Evolutionary conservation across 1,284 basidiomycete species (phyloP).

Genomic region (Cryptococcus wingfieldii): DNA sequence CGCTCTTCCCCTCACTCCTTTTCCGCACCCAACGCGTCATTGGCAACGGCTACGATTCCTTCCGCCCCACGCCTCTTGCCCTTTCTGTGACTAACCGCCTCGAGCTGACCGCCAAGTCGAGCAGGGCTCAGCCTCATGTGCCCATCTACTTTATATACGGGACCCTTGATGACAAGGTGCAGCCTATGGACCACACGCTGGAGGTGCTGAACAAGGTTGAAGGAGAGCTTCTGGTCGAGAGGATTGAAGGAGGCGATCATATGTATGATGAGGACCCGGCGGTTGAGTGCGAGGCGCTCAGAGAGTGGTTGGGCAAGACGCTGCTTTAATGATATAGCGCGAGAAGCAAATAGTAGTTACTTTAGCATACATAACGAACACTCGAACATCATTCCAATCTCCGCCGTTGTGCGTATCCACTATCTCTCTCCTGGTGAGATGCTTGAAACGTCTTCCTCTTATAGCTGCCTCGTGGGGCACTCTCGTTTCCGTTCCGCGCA

Average conservation of each 20-base stretch:
- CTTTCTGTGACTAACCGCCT: conserved; percentile 37
- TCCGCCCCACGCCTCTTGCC: conserved; percentile 29
- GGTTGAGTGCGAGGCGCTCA: conserved; percentile 35
- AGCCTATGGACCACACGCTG: conserved; percentile 39
- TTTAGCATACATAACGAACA: no score
- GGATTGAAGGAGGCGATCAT: conserved; percentile 34
- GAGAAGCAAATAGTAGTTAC: neutral
- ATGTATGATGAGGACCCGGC: conserved; percentile 39
- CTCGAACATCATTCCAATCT: no score
- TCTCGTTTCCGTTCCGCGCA: neutral
- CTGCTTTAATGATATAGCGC: conserved; percentile 5
- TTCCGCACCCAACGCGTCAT: conserved; percentile 39
- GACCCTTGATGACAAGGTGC: conserved; percentile 35
- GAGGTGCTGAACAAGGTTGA: conserved; percentile 17
- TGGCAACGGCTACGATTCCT: conserved; percentile 35
- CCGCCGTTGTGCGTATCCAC: no score
- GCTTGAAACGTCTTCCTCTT: no score
- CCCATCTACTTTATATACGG: conserved; percentile 40
- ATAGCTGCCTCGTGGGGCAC: neutral
- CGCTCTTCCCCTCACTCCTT: conserved; percentile 39
- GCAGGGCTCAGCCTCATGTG: conserved; percentile 2
- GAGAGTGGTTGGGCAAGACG: conserved; percentile 32
- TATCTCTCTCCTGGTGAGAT: no score
- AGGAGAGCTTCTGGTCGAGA: conserved; percentile 29
- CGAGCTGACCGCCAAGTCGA: conserved; percentile 8